These are phyloP conservation scores for Heliamphora exappendiculata DNA, from an alignment of 148 eudicot species.

Conservation along the genomic window DNA sequence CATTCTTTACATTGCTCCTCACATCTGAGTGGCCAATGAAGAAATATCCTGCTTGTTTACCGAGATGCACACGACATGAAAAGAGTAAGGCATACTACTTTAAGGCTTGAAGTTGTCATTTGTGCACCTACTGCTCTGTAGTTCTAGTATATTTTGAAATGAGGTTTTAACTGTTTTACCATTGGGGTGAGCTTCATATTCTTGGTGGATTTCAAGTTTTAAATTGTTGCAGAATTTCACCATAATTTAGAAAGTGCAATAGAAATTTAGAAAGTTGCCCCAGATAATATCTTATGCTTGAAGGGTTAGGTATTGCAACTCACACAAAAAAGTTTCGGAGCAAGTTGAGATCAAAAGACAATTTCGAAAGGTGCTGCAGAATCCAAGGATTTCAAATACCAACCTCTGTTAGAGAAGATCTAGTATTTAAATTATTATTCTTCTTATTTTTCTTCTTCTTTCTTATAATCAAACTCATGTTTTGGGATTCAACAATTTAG, in stretches of 20 bases:
- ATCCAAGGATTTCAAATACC: constrained; percentile 66
- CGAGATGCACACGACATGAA: not conserved
- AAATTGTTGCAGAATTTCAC: not conserved
- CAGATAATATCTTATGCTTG: not conserved
- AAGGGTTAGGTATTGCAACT: not conserved
- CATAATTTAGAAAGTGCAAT: not conserved
- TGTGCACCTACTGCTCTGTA: too few species aligned
- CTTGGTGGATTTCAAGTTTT: not conserved
- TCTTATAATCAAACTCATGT: too few species aligned
- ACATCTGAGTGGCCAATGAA: not conserved
- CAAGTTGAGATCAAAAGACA: constrained; percentile 86
- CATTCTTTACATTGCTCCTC: not conserved
- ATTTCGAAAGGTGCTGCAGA: constrained; percentile 63
- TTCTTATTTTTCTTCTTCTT: not conserved
- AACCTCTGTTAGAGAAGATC: constrained; percentile 51
- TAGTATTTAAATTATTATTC: not conserved
- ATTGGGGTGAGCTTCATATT: too few species aligned
- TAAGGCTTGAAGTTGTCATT: not conserved
- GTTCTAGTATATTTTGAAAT: too few species aligned
- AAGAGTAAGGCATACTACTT: not conserved
- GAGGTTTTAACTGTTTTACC: too few species aligned
- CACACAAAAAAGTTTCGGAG: not conserved
- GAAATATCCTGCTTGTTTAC: not conserved
- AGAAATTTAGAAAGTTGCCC: not conserved
- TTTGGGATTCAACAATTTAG: not conserved